Evolutionary conservation across 495 filamentous ascomycete species (phyloP).

Genomic region (Sordaria brevicollis): DNA sequence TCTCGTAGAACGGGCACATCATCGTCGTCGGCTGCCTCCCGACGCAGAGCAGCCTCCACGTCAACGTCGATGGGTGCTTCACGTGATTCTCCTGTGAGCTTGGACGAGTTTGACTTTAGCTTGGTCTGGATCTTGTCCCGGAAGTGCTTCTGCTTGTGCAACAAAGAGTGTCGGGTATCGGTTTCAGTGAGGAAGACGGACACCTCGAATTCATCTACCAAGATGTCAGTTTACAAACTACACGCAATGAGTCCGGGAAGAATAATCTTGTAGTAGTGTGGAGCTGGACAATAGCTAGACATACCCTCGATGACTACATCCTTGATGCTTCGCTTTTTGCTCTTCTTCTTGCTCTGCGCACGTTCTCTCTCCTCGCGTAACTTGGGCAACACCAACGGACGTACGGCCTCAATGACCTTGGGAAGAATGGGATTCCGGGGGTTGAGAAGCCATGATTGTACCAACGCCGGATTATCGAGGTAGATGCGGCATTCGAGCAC

Average conservation of each 20-base stretch:
- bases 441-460: conserved; percentile 70
- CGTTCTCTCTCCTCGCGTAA: conserved; percentile 77
- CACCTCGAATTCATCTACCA: conserved; percentile 84
- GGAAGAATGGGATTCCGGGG: conserved; percentile 61
- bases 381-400: conserved; percentile 79
- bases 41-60: conserved; percentile 11
- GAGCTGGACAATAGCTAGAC: conserved; percentile 1
- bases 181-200: conserved; percentile 86
- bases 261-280: neutral
- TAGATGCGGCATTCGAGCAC: conserved; percentile 94
- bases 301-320: conserved; percentile 78
- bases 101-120: conserved; percentile 47
- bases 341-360: conserved; percentile 44
- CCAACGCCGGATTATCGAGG: conserved; percentile 76
- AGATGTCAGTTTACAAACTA: neutral
- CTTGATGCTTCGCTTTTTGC: conserved; percentile 66
- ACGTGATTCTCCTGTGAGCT: conserved; percentile 44
- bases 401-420: conserved; percentile 70
- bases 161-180: conserved; percentile 75
- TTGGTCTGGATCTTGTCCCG: conserved; percentile 41
- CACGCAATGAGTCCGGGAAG: neutral
- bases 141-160: conserved; percentile 73
- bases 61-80: conserved; percentile 42
- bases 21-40: conserved; percentile 29
- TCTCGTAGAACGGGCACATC: conserved; percentile 26